phyloP scores from a whole-genome alignment of 1,284 basidiomycete species.

The Sporisorium sorghi region DNA sequence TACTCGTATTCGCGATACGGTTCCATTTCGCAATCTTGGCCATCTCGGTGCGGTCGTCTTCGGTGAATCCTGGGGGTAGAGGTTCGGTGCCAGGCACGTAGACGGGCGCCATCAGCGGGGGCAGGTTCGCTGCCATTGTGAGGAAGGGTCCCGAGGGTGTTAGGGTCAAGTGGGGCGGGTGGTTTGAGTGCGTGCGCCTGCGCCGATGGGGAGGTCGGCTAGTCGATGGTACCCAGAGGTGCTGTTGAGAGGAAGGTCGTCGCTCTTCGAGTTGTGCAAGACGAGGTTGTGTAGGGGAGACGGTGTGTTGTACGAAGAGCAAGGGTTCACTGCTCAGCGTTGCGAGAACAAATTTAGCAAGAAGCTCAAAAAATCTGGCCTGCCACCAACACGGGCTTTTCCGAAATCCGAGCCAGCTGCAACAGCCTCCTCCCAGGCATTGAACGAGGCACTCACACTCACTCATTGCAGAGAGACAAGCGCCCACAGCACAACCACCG shows the following conservation, averaged over 20 bases:
- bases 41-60: conserved; percentile 80
- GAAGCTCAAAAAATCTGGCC: neutral
- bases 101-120: conserved; percentile 56
- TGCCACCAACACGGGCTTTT: neutral
- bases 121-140: conserved; percentile 27
- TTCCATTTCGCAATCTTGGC: conserved; percentile 81
- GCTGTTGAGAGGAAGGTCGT: too few species aligned
- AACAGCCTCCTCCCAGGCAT: neutral
- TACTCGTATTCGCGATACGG: conserved; percentile 76
- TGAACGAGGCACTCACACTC: neutral
- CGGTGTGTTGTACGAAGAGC: neutral
- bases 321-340: conserved; percentile 6
- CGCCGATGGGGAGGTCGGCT: too few species aligned
- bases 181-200: too few species aligned
- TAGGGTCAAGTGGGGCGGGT: too few species aligned
- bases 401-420: conserved; percentile 1
- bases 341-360: too few species aligned
- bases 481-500: too few species aligned
- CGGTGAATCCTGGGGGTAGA: conserved; percentile 81
- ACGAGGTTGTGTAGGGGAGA: neutral
- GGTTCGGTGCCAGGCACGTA: conserved; percentile 71
- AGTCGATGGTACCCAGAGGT: too few species aligned
- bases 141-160: neutral
- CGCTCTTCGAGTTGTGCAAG: neutral
- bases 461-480: neutral